phyloP scores from a whole-genome alignment of 1,284 basidiomycete genomes.

The Flammula alnicola region DNA sequence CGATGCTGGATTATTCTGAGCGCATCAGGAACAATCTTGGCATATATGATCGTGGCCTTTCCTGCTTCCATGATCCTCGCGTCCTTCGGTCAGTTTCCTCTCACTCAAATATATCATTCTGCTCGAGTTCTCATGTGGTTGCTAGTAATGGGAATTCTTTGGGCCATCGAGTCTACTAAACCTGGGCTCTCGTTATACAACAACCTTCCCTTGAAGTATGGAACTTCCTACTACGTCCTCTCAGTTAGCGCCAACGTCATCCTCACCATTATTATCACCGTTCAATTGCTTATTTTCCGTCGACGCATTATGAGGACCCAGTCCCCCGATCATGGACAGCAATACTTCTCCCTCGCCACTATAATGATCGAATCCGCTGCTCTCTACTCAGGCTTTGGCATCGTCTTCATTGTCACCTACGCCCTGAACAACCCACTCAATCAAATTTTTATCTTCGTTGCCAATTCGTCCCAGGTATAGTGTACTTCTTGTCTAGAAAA shows the following conservation, averaged over 20 bases:
- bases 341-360: slow-evolving; percentile 44
- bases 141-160: slow-evolving; percentile 46
- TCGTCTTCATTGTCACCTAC: slow-evolving; percentile 51
- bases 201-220: slow-evolving; percentile 41
- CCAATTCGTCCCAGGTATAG: slow-evolving; percentile 40
- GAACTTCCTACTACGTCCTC: slow-evolving; percentile 46
- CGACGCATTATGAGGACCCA: slow-evolving; percentile 35
- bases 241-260: slow-evolving; percentile 50
- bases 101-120: not conserved
- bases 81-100: slow-evolving; percentile 39
- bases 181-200: slow-evolving; percentile 47
- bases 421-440: slow-evolving; percentile 42
- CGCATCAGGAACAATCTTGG: slow-evolving; percentile 35
- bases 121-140: not conserved
- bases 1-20: slow-evolving; percentile 51
- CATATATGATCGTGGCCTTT: slow-evolving; percentile 39
- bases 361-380: slow-evolving; percentile 48
- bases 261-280: slow-evolving; percentile 45
- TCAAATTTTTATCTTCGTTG: slow-evolving; percentile 39
- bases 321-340: slow-evolving; percentile 38
- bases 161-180: slow-evolving; percentile 47
- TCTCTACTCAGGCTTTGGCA: slow-evolving; percentile 46
- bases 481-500: not conserved
- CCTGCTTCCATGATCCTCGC: slow-evolving; percentile 37
- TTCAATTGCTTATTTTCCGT: slow-evolving; percentile 43